These are phyloP conservation scores for Lathyrus aphaca DNA, from an alignment of 306 rosid genomes.

Conservation along the genomic window DNA sequence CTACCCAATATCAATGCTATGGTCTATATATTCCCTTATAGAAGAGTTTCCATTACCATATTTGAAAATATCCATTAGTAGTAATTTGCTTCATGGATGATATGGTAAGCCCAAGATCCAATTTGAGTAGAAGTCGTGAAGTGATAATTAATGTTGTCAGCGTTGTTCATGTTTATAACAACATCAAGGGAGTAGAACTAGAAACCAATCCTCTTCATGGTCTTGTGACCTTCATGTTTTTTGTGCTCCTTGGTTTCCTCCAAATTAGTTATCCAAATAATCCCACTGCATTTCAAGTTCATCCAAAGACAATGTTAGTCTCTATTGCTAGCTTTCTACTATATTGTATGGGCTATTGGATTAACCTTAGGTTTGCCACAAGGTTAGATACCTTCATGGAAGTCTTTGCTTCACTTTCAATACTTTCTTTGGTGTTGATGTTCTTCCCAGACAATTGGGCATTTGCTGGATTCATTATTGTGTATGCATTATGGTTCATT, in stretches of 20 bases:
- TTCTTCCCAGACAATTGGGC: neutral
- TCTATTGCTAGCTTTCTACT: constrained; percentile 13
- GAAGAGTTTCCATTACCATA: no score
- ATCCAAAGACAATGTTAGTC: neutral
- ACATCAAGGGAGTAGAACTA: neutral
- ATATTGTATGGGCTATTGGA: neutral
- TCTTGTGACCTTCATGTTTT: constrained; percentile 11
- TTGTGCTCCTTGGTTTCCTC: neutral
- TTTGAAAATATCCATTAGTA: no score
- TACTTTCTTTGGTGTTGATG: neutral
- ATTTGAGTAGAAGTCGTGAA: neutral
- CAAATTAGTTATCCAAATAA: neutral
- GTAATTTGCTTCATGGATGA: neutral
- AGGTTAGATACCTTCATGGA: no score
- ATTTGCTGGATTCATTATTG: neutral
- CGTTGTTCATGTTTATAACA: neutral
- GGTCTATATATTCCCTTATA: no score
- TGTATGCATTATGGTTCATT: neutral
- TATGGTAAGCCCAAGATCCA: neutral
- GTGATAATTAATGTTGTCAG: neutral
- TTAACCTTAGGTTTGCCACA: neutral
- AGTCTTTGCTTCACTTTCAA: no score
- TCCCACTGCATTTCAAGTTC: neutral
- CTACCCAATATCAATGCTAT: no score
- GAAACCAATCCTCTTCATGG: constrained; percentile 7